A percentile compares a stretch with the other conserved stretches of the same genome.
phyloP scores from a whole-genome alignment of 164 flowering plant species.

The Vitis labrusca region DNA sequence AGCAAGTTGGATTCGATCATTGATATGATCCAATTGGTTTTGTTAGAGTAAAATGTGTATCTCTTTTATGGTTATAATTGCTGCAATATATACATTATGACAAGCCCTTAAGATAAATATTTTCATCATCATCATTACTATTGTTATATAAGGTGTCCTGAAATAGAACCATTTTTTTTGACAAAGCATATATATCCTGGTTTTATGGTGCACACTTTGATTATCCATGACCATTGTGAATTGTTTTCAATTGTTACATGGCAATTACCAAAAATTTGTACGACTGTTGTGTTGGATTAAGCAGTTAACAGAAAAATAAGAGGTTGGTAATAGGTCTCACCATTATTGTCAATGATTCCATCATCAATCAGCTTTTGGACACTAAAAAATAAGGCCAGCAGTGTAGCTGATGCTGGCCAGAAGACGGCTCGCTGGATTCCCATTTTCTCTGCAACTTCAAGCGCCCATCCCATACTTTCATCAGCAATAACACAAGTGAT shows the following conservation, averaged over 20 bases:
- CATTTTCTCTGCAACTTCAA: constrained; percentile 32
- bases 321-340: neutral
- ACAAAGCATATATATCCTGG: neutral
- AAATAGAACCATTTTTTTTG: too few relatives aligned
- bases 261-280: neutral
- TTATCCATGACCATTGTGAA: too few relatives aligned
- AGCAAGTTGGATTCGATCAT: too few relatives aligned
- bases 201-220: too few relatives aligned
- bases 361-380: constrained; percentile 31
- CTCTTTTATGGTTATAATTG: too few relatives aligned
- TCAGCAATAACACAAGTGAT: constrained; percentile 37
- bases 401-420: constrained; percentile 36
- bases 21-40: too few relatives aligned
- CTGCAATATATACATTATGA: too few relatives aligned
- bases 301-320: neutral
- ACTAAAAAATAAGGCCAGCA: constrained; percentile 9
- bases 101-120: too few relatives aligned
- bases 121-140: too few relatives aligned
- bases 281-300: neutral
- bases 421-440: constrained; percentile 29
- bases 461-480: constrained; percentile 26
- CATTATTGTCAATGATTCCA: constrained; percentile 17
- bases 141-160: too few relatives aligned
- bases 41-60: too few relatives aligned
- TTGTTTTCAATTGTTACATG: too few relatives aligned